Base-by-base conservation (phyloP, 1,284 basidiomycete species). In the Singerocomus rubriflavus region DNA sequence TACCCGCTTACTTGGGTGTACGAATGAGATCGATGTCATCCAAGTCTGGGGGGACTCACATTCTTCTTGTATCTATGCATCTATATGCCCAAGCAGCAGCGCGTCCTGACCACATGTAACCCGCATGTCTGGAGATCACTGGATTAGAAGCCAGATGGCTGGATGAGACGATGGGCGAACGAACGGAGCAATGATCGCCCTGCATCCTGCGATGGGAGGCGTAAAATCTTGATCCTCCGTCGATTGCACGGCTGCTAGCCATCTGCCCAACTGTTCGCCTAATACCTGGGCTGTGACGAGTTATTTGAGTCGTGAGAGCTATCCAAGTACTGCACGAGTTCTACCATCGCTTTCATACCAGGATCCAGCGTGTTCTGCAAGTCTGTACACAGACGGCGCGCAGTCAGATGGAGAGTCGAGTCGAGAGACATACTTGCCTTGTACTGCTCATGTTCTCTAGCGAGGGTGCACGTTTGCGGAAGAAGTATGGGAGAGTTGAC, bases 61-160 rank as follows among this genome's bases (percentile, higher is more conserved):
- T 90, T 58, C 77, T 78, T 11, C 77, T 76, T 0, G 82, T 83
- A 61, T 97, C 89, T 50, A 99, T 90, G 60, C 84, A 83, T 63
- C 84, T 87, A 70, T 99, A 99, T 0, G 96, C 96, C 89, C 92
- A 98, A 2, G 94, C 97, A 1, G 97, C 96, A 3, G 94, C 79
- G 6, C 85, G 85, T 25, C 97, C 97, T 50, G 94, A 98, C 70
- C 98, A 99, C 2, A 85, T 80, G 70, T 96, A 98, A 5, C 97
- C 97, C 1, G 97, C 97, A 69, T 99, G 97, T 4, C 94, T 96
- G 61, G 14, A 30, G 10, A 53, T 48, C 3, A 37, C 42, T 29
- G 10, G 35, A 21, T 57, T 54, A 55, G 60, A 38, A 35, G 47
- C n/a, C 17, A 42, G 16, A 41, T 29, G 31, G 10, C 53, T 31